These are phyloP conservation scores for Fraxinus albicans DNA, from an alignment of 305 asterid species.

Conservation along the genomic window DNA sequence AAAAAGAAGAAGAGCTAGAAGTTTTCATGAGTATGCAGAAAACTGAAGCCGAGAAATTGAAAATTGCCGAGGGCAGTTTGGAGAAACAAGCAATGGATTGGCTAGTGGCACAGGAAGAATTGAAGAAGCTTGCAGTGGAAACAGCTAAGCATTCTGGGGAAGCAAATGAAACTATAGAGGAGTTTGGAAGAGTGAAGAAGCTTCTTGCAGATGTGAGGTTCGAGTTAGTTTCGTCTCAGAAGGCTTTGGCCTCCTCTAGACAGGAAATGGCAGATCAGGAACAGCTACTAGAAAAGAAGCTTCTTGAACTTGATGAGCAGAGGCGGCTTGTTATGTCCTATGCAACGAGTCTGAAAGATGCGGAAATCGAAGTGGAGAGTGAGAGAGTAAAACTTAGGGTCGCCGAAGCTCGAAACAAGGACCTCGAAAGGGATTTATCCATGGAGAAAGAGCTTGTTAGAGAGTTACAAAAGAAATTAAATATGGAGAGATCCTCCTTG, in stretches of 20 bases:
- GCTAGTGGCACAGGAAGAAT: conserved; percentile 64
- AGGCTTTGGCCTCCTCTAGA: conserved; percentile 57
- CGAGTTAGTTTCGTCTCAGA: conserved; percentile 69
- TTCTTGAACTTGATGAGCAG: conserved; percentile 61
- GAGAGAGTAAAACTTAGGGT: conserved; percentile 61
- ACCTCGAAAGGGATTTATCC: conserved; percentile 58
- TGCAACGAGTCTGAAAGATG: conserved; percentile 59
- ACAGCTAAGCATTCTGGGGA: conserved; percentile 46
- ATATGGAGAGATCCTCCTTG: conserved; percentile 50
- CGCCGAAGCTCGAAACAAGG: conserved; percentile 65
- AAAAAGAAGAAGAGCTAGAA: conserved; percentile 63
- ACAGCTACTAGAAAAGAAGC: conserved; percentile 51
- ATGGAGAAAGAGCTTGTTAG: conserved; percentile 59
- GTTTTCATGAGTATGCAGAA: conserved; percentile 35
- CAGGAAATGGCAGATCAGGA: conserved; percentile 55
- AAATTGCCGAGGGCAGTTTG: conserved; percentile 53
- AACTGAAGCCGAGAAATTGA: conserved; percentile 54
- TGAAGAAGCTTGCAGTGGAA: conserved; percentile 60
- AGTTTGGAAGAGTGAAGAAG: conserved; percentile 61
- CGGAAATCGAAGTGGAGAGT: conserved; percentile 62
- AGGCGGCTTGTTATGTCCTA: conserved; percentile 53
- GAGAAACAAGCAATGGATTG: conserved; percentile 78
- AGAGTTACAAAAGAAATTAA: conserved; percentile 54
- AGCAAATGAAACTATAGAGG: conserved; percentile 55
- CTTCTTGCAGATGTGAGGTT: conserved; percentile 70